Base-by-base conservation (phyloP, 768 basidiomycete species). In the Cantharellus cinnabarinus region DNA sequence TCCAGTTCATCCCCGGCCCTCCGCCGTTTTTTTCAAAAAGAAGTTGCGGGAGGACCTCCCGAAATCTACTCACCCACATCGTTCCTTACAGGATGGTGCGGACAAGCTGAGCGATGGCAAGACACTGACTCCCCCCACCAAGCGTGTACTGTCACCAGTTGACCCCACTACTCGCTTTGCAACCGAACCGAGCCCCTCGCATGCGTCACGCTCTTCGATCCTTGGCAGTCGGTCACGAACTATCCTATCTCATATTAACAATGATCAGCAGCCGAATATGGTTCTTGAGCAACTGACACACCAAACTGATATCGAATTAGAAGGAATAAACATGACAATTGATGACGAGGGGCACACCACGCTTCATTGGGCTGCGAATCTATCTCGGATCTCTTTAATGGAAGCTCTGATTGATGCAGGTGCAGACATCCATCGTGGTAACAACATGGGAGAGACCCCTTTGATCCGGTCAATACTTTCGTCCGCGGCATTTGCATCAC, bases 331-430 rank as follows among this genome's bases (percentile, higher is more conserved):
- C 67, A 75, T 78, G n/a, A 75, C 94, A 48, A 77, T 99, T 48
- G 95, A 99, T 65, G 89, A 95, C 63, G 85, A 90, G 65, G 89
- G 89, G 0, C 95, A 99, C 68, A 89, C 91, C 0, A 85, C 93
- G 5, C 75, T 99, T 10, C 95, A 99, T 68, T 77, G 97, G 62
- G 93, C 95, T 1, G 82, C 90, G 3, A 87, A 90, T 50, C 75
- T 97, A 56, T 87, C 82, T 0, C 78, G 87, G 29, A 75, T 79
- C 55, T 73, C 76, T 35, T 79, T 77, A 41, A 77, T 88, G 15
- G 77, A 79, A 35, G 78, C 80, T 5, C 76, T 99, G 41, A 76
- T 97, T 60, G 71, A 72, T 2, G 73, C 76, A 52, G 90, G 91
- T 39, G 89, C 93, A 1, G 93, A 98, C 68, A 74, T 89, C 14